These are phyloP conservation scores for Dictyostelium firmibasis DNA, from an alignment of 78 protist species.

Conservation along the genomic window DNA sequence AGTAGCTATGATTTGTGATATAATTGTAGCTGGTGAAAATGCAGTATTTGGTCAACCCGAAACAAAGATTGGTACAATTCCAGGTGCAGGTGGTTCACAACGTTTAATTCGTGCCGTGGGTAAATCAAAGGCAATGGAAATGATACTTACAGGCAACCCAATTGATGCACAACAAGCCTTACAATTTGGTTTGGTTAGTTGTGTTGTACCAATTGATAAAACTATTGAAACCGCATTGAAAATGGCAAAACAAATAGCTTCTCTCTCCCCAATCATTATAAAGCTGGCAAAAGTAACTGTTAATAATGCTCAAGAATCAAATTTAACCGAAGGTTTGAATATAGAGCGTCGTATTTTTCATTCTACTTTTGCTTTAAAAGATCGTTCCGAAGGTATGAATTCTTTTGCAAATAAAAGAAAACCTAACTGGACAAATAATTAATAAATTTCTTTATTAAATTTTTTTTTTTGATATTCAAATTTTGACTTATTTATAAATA, in stretches of 20 bases:
- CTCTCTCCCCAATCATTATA: constrained; percentile 84
- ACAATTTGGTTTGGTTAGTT: constrained; percentile 20
- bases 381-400: constrained; percentile 95
- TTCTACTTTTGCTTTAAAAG: constrained; percentile 92
- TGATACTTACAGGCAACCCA: constrained; percentile 91
- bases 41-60: constrained; percentile 98
- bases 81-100: constrained; percentile 98
- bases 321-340: constrained; percentile 88
- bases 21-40: constrained; percentile 90
- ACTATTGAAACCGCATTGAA: constrained; percentile 7
- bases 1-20: constrained; percentile 97
- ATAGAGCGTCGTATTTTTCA: constrained; percentile 91
- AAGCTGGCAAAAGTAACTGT: constrained; percentile 89
- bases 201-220: constrained; percentile 4
- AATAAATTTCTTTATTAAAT: background rate
- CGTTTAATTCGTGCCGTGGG: constrained; percentile 95
- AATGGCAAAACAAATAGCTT: constrained; percentile 86
- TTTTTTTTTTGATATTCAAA: background rate
- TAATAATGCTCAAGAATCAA: constrained; percentile 83
- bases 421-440: constrained; percentile 83
- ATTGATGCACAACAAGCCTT: constrained; percentile 86
- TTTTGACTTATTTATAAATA: too few species aligned
- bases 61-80: constrained; percentile 97
- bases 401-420: constrained; percentile 92
- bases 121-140: constrained; percentile 97